A percentile compares a stretch with the other conserved stretches of the same genome.
These are phyloP conservation scores for Drechslera avenae DNA, from an alignment of 2,329 filamentous ascomycete genomes.

Conservation along the genomic window DNA sequence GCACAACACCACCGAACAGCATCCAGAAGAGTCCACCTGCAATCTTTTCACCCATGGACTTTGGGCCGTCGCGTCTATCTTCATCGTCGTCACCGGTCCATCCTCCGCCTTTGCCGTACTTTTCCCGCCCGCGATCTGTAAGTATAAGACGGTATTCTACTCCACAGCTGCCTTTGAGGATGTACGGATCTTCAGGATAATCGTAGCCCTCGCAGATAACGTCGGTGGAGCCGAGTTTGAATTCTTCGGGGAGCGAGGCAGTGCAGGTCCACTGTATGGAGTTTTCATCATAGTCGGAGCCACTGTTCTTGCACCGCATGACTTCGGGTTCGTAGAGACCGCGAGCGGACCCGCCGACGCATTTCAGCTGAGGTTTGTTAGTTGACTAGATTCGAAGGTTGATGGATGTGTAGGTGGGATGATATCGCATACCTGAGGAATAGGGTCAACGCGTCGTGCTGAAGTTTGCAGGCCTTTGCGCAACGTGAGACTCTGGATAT, in stretches of 20 bases:
- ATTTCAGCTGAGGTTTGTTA: slow-evolving; percentile 64
- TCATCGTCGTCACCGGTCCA: slow-evolving; percentile 44
- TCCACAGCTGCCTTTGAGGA: slow-evolving; percentile 90
- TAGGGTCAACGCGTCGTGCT: slow-evolving; percentile 73
- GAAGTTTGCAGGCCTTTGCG: slow-evolving; percentile 70
- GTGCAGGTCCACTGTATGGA: slow-evolving; percentile 92
- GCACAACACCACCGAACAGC: slow-evolving; percentile 64
- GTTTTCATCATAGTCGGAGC: slow-evolving; percentile 77
- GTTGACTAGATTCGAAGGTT: background rate
- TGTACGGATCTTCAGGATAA: slow-evolving; percentile 74
- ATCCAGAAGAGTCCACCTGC: slow-evolving; percentile 61
- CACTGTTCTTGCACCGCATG: slow-evolving; percentile 89
- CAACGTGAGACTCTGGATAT: slow-evolving; percentile 79
- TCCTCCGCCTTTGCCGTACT: slow-evolving; percentile 63
- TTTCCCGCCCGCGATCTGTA: slow-evolving; percentile 75
- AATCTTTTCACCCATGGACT: slow-evolving; percentile 36
- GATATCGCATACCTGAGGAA: slow-evolving; percentile 60
- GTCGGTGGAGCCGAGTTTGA: slow-evolving; percentile 82
- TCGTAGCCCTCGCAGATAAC: slow-evolving; percentile 92
- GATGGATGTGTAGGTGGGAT: background rate
- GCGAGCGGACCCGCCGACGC: slow-evolving; percentile 66
- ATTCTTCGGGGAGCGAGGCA: slow-evolving; percentile 64
- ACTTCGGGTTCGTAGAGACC: slow-evolving; percentile 74
- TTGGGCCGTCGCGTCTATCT: slow-evolving; percentile 49
- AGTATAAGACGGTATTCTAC: slow-evolving; percentile 85